These are phyloP conservation scores for Fusarium tricinctum DNA, from an alignment of 2,329 filamentous ascomycete genomes.

Conservation along the genomic window DNA sequence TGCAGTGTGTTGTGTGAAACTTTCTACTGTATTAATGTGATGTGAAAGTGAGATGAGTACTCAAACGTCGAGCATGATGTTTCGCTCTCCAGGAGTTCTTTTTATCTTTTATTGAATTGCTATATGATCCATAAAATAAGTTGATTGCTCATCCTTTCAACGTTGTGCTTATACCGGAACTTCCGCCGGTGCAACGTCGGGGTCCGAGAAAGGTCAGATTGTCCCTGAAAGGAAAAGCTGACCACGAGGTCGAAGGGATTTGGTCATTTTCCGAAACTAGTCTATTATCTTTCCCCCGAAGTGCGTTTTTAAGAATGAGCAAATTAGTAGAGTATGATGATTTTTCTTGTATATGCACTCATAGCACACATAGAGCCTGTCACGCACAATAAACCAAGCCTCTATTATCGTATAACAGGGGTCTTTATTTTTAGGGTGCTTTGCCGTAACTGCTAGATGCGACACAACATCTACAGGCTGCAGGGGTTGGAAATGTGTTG, in stretches of 20 bases:
- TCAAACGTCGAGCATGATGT: rapidly evolving
- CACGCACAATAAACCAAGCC: too few relatives aligned
- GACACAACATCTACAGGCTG: too few relatives aligned
- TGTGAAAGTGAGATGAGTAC: not conserved
- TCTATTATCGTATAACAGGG: too few relatives aligned
- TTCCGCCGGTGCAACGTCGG: conserved; percentile 7
- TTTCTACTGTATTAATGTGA: rapidly evolving
- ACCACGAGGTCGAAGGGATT: too few relatives aligned
- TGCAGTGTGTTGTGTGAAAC: not conserved
- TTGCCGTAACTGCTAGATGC: too few relatives aligned
- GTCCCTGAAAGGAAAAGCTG: not conserved
- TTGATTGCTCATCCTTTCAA: not conserved
- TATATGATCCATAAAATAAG: not conserved
- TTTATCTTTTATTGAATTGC: not conserved
- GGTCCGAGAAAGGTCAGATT: not conserved
- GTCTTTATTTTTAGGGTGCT: too few relatives aligned
- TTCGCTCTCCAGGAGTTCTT: rapidly evolving
- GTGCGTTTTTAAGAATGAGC: rapidly evolving
- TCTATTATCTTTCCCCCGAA: not conserved
- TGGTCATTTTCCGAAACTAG: not conserved
- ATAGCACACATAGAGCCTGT: too few relatives aligned
- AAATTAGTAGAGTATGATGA: too few relatives aligned
- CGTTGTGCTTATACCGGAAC: conserved; percentile 9
- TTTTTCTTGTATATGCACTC: too few relatives aligned
- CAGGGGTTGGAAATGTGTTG: too few relatives aligned